Percentiles rank a stretch among this genome's conserved stretches.
Evolutionary conservation across 192 early-diverging fungal species (phyloP).

Genomic region (Umbelopsis vinacea): DNA sequence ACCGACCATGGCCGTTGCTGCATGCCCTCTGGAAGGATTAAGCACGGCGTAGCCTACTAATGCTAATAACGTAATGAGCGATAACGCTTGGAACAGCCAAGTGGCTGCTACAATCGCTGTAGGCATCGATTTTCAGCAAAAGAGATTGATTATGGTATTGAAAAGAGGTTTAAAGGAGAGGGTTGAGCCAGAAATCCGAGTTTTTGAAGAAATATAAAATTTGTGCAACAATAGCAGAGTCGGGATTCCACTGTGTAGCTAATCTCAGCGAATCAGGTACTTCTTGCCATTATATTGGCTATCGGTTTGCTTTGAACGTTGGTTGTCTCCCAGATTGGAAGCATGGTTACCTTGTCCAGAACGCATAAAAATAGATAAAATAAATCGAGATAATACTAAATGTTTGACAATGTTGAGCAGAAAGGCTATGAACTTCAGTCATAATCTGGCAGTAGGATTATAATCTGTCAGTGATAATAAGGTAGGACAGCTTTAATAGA

Average conservation of each 20-base stretch:
- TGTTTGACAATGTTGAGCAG: too few relatives aligned
- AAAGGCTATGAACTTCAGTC: too few relatives aligned
- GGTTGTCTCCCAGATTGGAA: too few relatives aligned
- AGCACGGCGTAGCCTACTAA: background rate
- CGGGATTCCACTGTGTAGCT: background rate
- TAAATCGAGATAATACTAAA: too few relatives aligned
- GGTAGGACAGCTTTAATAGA: too few relatives aligned
- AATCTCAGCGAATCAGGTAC: too few relatives aligned
- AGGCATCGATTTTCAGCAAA: background rate
- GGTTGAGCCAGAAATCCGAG: background rate
- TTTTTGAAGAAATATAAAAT: background rate
- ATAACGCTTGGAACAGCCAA: constrained; percentile 12
- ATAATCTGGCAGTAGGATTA: too few relatives aligned
- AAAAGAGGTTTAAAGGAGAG: background rate
- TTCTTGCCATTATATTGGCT: too few relatives aligned
- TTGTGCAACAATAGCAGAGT: background rate
- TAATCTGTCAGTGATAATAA: too few relatives aligned
- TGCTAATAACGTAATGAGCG: background rate
- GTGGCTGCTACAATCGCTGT: constrained; percentile 13
- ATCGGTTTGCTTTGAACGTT: too few relatives aligned
- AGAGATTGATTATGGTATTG: background rate
- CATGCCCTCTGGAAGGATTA: background rate
- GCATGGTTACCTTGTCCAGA: too few relatives aligned
- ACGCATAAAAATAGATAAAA: too few relatives aligned
- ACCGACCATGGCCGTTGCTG: background rate